A percentile compares a stretch with the other conserved stretches of the same genome.
phyloP scores from a whole-genome alignment of 768 basidiomycete genomes.

The Agaricus subrufescens region DNA sequence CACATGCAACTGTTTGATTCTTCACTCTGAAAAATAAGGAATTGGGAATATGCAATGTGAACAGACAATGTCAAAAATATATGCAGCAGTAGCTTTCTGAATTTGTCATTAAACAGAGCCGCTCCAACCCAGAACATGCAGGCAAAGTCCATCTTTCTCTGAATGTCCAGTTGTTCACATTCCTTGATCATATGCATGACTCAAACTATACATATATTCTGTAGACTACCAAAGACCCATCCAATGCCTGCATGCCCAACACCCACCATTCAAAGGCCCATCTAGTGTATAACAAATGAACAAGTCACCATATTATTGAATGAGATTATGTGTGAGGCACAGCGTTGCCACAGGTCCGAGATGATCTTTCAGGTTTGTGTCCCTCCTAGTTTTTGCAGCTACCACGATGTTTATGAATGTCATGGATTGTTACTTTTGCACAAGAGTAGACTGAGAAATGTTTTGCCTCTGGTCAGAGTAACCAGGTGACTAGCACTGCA shows the following conservation, averaged over 20 bases:
- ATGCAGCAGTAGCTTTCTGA: too few species aligned
- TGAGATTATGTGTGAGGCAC: slow-evolving; percentile 60
- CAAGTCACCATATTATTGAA: slow-evolving; percentile 54
- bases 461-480: slow-evolving; percentile 52
- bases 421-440: slow-evolving; percentile 58
- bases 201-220: not conserved
- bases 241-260: slow-evolving; percentile 66
- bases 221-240: slow-evolving; percentile 66
- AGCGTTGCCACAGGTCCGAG: slow-evolving; percentile 60
- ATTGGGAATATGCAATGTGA: too few species aligned
- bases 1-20: too few species aligned
- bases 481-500: slow-evolving; percentile 68
- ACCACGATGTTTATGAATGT: not conserved
- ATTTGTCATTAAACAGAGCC: slow-evolving; percentile 68
- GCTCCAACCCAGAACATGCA: slow-evolving; percentile 55
- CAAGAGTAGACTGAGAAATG: slow-evolving; percentile 68
- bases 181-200: not conserved
- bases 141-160: slow-evolving; percentile 61
- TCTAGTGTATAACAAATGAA: slow-evolving; percentile 52
- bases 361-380: slow-evolving; percentile 71
- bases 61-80: too few species aligned
- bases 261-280: slow-evolving; percentile 65
- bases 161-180: slow-evolving; percentile 56
- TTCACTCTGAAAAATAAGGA: too few species aligned
- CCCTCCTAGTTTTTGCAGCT: not conserved